phyloP scores from a whole-genome alignment of 441 rosid genomes.

The Jatropha multifida region DNA sequence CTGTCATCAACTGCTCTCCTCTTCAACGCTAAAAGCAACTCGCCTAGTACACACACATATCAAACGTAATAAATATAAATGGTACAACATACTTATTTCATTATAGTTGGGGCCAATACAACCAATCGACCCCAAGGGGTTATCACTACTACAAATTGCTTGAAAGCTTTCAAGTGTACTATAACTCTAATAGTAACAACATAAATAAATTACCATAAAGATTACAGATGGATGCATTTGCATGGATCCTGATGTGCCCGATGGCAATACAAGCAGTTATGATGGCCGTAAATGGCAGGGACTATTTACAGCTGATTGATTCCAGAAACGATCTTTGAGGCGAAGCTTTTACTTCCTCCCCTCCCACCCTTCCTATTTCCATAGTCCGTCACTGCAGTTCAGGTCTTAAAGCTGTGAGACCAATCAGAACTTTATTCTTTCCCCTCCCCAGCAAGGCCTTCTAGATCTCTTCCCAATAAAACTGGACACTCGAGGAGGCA shows the following conservation, averaged over 20 bases:
- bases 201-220: conserved; percentile 17
- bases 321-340: conserved; percentile 10
- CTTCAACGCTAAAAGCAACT: too few relatives aligned
- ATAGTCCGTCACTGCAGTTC: not conserved
- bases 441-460: conserved; percentile 11
- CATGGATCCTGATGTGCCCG: conserved; percentile 1
- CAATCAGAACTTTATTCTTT: conserved; percentile 10
- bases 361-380: conserved; percentile 17
- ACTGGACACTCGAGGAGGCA: conserved; percentile 14
- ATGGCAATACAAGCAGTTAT: conserved; percentile 6
- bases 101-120: conserved; percentile 10
- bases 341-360: not conserved
- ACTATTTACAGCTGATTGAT: conserved; percentile 28
- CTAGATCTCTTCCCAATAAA: not conserved
- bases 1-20: too few relatives aligned
- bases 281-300: not conserved
- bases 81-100: conserved; percentile 23
- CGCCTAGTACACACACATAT: too few relatives aligned
- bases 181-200: conserved; percentile 12
- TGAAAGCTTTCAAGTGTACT: conserved; percentile 14
- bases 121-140: not conserved
- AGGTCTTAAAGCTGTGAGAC: conserved; percentile 9
- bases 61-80: not conserved
- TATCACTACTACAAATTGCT: conserved; percentile 17
- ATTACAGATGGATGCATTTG: conserved; percentile 25